These are phyloP conservation scores for Podospora bellae-mahoneyi DNA, from an alignment of 495 filamentous ascomycete species.

Conservation along the genomic window DNA sequence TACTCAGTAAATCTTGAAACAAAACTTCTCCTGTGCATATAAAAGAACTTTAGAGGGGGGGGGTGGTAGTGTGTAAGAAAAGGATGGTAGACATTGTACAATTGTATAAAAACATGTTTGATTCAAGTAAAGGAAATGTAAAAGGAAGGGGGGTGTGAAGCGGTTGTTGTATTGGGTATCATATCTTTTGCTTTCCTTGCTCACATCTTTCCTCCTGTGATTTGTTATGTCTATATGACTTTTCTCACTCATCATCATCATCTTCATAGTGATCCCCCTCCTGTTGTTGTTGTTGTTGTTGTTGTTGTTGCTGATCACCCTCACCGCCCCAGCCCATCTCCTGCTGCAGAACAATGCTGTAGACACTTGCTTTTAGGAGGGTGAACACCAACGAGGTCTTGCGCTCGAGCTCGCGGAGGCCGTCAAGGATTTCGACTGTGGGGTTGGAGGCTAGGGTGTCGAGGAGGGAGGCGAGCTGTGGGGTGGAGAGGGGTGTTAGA, in stretches of 20 bases:
- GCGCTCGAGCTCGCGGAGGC: constrained; percentile 81
- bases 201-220: not conserved
- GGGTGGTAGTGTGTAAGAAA: not conserved
- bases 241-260: not conserved
- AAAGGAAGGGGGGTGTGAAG: not conserved
- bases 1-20: constrained; percentile 16
- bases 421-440: constrained; percentile 71
- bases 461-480: constrained; percentile 59
- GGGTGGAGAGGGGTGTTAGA: too few species aligned
- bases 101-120: constrained; percentile 2
- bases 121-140: not conserved
- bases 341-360: constrained; percentile 96
- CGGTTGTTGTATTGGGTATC: not conserved
- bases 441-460: constrained; percentile 60
- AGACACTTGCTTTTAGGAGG: constrained; percentile 93
- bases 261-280: constrained; percentile 3
- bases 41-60: not conserved
- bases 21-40: not conserved
- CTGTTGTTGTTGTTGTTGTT: not conserved
- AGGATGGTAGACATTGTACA: not conserved
- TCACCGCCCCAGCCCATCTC: constrained; percentile 45
- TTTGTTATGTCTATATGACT: too few species aligned
- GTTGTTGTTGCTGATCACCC: not conserved
- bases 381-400: constrained; percentile 95
- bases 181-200: not conserved